Evolutionary conservation across 495 filamentous ascomycete genomes (phyloP), one percentile per base, ranked within the genome.

Genomic region (Xylaria longipes): DNA sequence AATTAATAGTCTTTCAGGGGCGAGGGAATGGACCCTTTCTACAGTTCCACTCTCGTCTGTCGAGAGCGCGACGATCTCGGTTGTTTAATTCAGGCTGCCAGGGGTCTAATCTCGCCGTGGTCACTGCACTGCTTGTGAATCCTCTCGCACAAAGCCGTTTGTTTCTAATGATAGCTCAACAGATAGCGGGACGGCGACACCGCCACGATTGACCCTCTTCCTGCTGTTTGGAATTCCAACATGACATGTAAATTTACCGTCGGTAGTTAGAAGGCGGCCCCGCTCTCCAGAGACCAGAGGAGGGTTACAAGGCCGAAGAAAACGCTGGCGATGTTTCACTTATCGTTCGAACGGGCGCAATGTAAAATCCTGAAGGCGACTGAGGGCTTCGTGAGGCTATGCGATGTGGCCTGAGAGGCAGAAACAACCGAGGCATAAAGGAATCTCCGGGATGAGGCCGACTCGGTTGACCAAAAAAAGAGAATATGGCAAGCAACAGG

Each of bases 131-230:
- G 37, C 15, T 31, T 41, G 8, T 33, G 50, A 58, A 71, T 71
- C 69, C 69, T 71, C 22, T 71, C 60, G 46, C 48, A 50, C 52
- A 66, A 60, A 48, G 61, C 50, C 50, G 62, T 37, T 71, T 71
- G 62, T 37, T 71, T 71, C 69, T 66, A 65, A 66, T 71, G 62
- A 46, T 65, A 66, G 68, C 46, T 71, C 61, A 35, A 65, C 62
- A n/a, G 69, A 52, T 3, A 48, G 8, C 25, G 46, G 60, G 35
- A 65, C 39, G 62, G 52, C 41, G 27, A 41, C 62, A 65, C 58
- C 62, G 61, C 62, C 69, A 58, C 48, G 39, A 71, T 43, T 60
- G 46, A 46, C 62, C 52, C 66, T 69, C 52, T 37, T 61, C 31
- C 33, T 54, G 17, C 35, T 29, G 31, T 54, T 48, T 67, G 29